A percentile compares a stretch with the other conserved stretches of the same genome.
Conservation (phyloP, 176 grass and related monocot species). For the Paspalum vaginatum region DNA sequence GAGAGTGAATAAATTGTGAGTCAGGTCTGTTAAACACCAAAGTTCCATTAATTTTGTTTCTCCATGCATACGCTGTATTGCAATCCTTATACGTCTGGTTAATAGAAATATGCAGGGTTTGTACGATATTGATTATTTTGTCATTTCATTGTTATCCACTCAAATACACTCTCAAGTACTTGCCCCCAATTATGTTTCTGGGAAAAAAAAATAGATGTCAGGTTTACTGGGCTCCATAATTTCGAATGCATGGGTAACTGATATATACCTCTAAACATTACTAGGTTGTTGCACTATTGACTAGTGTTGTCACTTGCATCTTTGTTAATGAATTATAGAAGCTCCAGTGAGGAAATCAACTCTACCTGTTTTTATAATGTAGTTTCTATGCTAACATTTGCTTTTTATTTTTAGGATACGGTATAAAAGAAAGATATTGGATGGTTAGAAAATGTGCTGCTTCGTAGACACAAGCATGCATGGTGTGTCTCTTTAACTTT, state of each 20-base stretch:
- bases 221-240: no score
- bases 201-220: background rate
- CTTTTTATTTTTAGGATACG: background rate
- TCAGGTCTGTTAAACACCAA: background rate
- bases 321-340: background rate
- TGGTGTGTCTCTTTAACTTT: no score
- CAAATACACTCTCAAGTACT: background rate
- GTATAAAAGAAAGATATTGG: background rate
- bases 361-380: background rate
- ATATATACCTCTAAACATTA: no score
- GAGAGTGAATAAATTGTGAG: background rate
- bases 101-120: constrained; percentile 21
- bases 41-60: background rate
- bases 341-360: background rate
- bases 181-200: background rate
- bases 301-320: no score
- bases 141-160: no score
- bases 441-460: background rate
- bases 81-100: background rate
- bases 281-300: no score
- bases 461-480: no score
- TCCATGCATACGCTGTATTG: background rate
- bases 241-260: no score
- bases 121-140: no score
- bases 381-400: background rate